Percentiles rank a stretch among this genome's conserved stretches.
Evolutionary conservation across 2,329 filamentous ascomycete genomes (phyloP).

Genomic region (Tolypocladium inflatum): DNA sequence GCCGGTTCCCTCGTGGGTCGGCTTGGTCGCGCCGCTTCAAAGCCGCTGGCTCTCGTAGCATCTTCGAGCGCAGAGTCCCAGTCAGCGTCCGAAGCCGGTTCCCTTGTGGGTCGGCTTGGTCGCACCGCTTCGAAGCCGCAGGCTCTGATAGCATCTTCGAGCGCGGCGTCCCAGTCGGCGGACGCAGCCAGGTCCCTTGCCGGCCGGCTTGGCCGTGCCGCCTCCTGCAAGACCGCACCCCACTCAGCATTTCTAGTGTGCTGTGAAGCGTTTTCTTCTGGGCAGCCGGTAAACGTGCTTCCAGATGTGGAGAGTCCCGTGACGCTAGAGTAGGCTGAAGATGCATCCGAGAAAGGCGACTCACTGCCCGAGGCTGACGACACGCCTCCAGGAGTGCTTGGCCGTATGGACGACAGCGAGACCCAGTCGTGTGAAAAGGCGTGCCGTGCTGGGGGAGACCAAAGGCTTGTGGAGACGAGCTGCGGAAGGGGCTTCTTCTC

Average conservation of each 20-base stretch:
- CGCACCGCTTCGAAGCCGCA: neutral
- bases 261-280: neutral
- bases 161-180: neutral
- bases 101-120: neutral
- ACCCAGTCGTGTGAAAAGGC: constrained; percentile 5
- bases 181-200: neutral
- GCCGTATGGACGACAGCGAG: constrained; percentile 4
- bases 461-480: constrained; percentile 3
- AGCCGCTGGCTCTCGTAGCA: neutral
- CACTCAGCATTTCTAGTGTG: neutral
- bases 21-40: neutral
- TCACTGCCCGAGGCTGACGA: constrained; percentile 6
- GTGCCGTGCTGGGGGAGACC: neutral
- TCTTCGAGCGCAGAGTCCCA: neutral
- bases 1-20: neutral
- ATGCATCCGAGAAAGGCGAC: constrained; percentile 8
- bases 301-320: constrained; percentile 5
- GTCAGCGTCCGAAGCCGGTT: neutral
- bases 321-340: constrained; percentile 2
- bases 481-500: neutral
- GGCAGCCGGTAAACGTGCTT: constrained; percentile 1
- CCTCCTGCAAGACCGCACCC: neutral
- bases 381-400: constrained; percentile 1
- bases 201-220: no score
- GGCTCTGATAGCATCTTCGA: neutral